Base-by-base conservation (phyloP, 805 yeast species). In the Saturnispora zaruensis region DNA sequence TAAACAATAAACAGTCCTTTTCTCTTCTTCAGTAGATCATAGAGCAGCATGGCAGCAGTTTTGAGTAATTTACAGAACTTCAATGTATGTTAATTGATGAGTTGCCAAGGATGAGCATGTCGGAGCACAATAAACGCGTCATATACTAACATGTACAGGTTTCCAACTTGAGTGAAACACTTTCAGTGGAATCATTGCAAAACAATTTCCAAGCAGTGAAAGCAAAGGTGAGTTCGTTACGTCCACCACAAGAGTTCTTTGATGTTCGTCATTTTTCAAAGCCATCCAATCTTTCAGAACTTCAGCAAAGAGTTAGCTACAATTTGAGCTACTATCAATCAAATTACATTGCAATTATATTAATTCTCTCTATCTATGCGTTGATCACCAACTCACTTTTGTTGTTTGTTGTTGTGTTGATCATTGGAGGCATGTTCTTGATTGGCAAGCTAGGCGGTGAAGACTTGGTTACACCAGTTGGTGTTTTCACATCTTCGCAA, bases 201-300 rank as follows among this genome's bases (percentile, higher is more conserved):
- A 72, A 72, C 25, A 53, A 53, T 46, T 51, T 79, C 21, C 69
- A 67, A 28, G 58, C 81, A 3, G 57, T 91, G 45, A 87, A 84
- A 62, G 61, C 74, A 36, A 78, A 82, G 55, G 72, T 89, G 54
- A 68, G 93, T 44, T 78, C 85, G 59, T 67, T 93, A 53, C 83
- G 86, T 63, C 87, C 97, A 34, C 90, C 95, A 40, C 93, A 84
- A 67, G 99, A 93, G 66, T 93, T 93, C 65, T 87, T 93, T 63
- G 97, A 93, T 65, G 69, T 86, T 62, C 85, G 89, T 67, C 82
- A 96, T 65, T 67, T 93, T 54, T 85, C 96, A 34, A 89, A 88
- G 66, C 99, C 99, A 20, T 81, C 78, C 49, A 89, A 88, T 67
- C 84, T 89, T 66, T 81, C 84, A 45, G 99, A 93, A 57, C 73